A percentile compares a stretch with the other conserved stretches of the same genome.
Evolutionary conservation across 1,284 basidiomycete species (phyloP).

Genomic region (Malassezia dermatis): DNA sequence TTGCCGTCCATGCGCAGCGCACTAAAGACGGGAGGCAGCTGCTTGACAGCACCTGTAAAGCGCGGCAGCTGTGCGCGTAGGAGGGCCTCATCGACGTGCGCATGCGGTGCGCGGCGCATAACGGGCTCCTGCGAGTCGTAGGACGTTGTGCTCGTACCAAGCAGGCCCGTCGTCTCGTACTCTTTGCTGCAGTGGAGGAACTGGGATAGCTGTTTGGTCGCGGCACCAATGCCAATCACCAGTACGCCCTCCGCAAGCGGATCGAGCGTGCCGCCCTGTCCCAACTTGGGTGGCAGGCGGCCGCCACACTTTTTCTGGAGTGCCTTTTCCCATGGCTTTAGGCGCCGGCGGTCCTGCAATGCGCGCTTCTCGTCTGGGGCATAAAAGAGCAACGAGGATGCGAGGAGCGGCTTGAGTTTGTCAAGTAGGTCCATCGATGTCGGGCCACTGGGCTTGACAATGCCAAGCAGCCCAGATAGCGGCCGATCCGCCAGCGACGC

Average conservation of each 20-base stretch:
- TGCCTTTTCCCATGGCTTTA: slow-evolving; percentile 26
- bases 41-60: slow-evolving; percentile 78
- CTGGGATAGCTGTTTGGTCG: slow-evolving; percentile 73
- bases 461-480: slow-evolving; percentile 67
- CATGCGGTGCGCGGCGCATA: slow-evolving; percentile 58
- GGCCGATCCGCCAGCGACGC: slow-evolving; percentile 50
- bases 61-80: slow-evolving; percentile 63
- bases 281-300: slow-evolving; percentile 57
- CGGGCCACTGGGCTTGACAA: slow-evolving; percentile 74
- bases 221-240: slow-evolving; percentile 79
- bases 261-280: slow-evolving; percentile 89
- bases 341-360: slow-evolving; percentile 25
- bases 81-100: slow-evolving; percentile 65
- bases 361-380: slow-evolving; percentile 21
- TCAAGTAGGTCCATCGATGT: slow-evolving; percentile 86
- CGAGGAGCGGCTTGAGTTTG: slow-evolving; percentile 68
- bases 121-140: slow-evolving; percentile 71
- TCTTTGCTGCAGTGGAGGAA: slow-evolving; percentile 82
- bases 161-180: slow-evolving; percentile 76
- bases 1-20: slow-evolving; percentile 97
- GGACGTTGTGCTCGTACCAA: slow-evolving; percentile 87
- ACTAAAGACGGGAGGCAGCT: slow-evolving; percentile 63
- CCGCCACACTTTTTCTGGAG: slow-evolving; percentile 7
- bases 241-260: slow-evolving; percentile 84
- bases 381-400: slow-evolving; percentile 66